These are phyloP conservation scores for Cokeromyces recurvatus DNA, from an alignment of 371 early-diverging fungal genomes.

Conservation along the genomic window DNA sequence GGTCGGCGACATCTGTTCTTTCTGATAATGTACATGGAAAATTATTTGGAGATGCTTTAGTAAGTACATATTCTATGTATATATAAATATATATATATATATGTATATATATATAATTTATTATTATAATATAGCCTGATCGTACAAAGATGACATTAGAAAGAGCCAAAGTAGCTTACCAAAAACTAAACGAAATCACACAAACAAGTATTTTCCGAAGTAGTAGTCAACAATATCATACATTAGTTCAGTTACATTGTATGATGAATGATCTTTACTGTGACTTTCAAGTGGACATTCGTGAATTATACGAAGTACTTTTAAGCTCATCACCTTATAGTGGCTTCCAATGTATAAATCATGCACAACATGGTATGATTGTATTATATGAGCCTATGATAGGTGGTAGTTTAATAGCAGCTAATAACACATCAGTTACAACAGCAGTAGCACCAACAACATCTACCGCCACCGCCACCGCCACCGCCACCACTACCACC, in stretches of 20 bases:
- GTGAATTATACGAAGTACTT: slow-evolving; percentile 15
- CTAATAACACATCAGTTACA: too few species aligned
- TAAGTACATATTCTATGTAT: slow-evolving; percentile 3
- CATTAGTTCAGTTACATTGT: slow-evolving; percentile 20
- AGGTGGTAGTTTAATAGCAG: too few species aligned
- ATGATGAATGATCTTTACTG: slow-evolving; percentile 25
- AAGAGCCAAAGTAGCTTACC: slow-evolving; percentile 23
- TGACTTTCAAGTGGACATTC: slow-evolving; percentile 16
- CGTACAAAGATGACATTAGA: slow-evolving; percentile 17
- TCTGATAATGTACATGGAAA: slow-evolving; percentile 35
- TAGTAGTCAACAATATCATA: slow-evolving; percentile 8
- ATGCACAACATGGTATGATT: slow-evolving; percentile 18
- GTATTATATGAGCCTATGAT: neutral
- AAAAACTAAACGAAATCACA: slow-evolving; percentile 20
- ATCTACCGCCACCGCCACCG: too few species aligned
- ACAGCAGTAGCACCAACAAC: too few species aligned
- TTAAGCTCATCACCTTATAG: slow-evolving; percentile 7
- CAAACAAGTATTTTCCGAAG: slow-evolving; percentile 11
- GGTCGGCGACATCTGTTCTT: slow-evolving; percentile 35
- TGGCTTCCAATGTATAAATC: slow-evolving; percentile 21
- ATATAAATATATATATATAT: neutral
- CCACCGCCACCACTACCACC: too few species aligned
- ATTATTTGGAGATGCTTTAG: slow-evolving; percentile 39
- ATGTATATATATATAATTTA: too few species aligned
- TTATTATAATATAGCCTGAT: slow-evolving; percentile 1